A percentile compares a stretch with the other conserved stretches of the same genome.
Conservation (phyloP, 768 basidiomycete species). For the Lactarius deliciosus region DNA sequence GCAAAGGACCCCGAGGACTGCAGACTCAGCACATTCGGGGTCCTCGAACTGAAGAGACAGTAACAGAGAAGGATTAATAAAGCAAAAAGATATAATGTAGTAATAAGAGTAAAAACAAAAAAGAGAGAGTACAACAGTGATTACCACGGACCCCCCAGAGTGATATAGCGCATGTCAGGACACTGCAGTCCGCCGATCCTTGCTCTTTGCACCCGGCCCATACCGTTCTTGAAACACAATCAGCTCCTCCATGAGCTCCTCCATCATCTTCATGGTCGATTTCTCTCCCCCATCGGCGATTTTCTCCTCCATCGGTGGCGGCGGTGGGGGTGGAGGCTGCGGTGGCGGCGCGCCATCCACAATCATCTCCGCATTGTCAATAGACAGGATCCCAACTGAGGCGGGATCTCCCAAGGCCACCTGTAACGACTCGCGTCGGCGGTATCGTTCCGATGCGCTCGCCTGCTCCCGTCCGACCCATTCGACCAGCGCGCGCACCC, state of each 20-base stretch:
- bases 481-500: constrained; percentile 84
- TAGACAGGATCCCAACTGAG: constrained; percentile 21
- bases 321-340: constrained; percentile 29
- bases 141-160: constrained; percentile 1
- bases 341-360: constrained; percentile 33
- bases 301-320: constrained; percentile 32
- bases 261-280: constrained; percentile 80
- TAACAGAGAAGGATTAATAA: constrained; percentile 1
- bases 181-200: constrained; percentile 38
- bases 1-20: neutral
- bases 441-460: constrained; percentile 64
- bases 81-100: constrained; percentile 29
- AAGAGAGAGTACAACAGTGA: neutral
- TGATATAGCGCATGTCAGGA: constrained; percentile 31
- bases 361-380: constrained; percentile 36
- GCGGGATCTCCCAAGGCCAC: constrained; percentile 45
- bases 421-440: constrained; percentile 67
- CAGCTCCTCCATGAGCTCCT: constrained; percentile 86
- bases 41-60: neutral
- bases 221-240: constrained; percentile 87
- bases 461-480: constrained; percentile 93
- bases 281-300: constrained; percentile 5
- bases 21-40: neutral
- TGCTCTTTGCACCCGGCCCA: constrained; percentile 53
- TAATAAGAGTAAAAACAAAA: constrained; percentile 29